Evolutionary conservation across 2,329 filamentous ascomycete species (phyloP).

Genomic region (Arachnomyces sp.): DNA sequence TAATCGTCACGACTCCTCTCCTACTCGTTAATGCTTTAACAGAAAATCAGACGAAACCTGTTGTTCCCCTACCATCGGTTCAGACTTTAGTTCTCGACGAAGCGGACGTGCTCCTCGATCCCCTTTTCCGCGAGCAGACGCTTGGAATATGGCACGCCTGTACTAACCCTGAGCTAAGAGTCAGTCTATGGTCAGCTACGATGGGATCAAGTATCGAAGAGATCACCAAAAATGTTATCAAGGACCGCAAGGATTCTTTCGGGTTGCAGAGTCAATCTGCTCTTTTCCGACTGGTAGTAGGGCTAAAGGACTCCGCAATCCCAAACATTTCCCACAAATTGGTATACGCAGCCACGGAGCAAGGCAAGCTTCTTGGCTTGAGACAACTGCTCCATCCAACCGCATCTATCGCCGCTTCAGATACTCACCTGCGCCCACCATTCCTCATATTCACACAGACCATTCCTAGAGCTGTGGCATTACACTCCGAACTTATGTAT

Average conservation of each 20-base stretch:
- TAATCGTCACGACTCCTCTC: slow-evolving; percentile 73
- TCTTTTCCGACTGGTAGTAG: slow-evolving; percentile 82
- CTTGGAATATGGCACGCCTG: slow-evolving; percentile 76
- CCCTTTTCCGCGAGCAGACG: slow-evolving; percentile 83
- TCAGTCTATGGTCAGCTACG: slow-evolving; percentile 90
- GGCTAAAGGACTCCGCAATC: slow-evolving; percentile 89
- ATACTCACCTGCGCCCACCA: slow-evolving; percentile 62
- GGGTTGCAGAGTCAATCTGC: slow-evolving; percentile 32
- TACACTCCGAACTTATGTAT: slow-evolving; percentile 85
- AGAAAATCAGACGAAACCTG: slow-evolving; percentile 36
- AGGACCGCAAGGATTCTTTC: slow-evolving; percentile 43
- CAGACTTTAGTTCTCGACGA: slow-evolving; percentile 78
- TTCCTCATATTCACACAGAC: slow-evolving; percentile 97
- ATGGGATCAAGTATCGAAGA: slow-evolving; percentile 91
- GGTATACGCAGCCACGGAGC: slow-evolving; percentile 83
- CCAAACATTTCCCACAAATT: slow-evolving; percentile 87
- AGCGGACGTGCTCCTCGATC: slow-evolving; percentile 87
- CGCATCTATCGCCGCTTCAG: slow-evolving; percentile 42
- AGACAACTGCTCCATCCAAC: slow-evolving; percentile 80
- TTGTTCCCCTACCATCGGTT: slow-evolving; percentile 56
- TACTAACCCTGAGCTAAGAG: slow-evolving; percentile 58
- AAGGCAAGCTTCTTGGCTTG: slow-evolving; percentile 85
- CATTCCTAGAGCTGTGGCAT: slow-evolving; percentile 77
- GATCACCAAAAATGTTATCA: slow-evolving; percentile 62
- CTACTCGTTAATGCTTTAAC: slow-evolving; percentile 67